Base-by-base conservation (phyloP, 805 yeast species). In the Wilhelminamyces savonicus region DNA sequence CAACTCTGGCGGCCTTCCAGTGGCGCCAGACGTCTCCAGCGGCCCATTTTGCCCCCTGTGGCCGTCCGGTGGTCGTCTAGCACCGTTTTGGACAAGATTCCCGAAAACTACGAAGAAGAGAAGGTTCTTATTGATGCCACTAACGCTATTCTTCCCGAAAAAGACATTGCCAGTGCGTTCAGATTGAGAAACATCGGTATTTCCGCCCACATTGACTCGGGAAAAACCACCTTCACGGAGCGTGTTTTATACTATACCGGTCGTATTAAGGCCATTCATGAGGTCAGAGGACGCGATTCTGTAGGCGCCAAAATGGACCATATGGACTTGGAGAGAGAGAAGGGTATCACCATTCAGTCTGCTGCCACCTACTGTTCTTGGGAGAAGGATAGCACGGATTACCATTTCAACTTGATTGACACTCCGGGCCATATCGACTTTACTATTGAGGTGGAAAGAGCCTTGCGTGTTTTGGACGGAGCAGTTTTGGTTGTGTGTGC, bases 221-320 rank as follows among this genome's bases (percentile, higher is more conserved):
- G 98, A 36, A 92, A 92, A 53, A 92, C 98, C 28, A 92, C 98
- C 0, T 92, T 92, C 61, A 92, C 97, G 11, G 98, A 92, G 62
- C 82, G 98, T 56, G 98, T 92, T 19, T 63, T 92, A 46, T 92
- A 75, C 62, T 92, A 92, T 56, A 92, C 98, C 3, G 98, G 98
- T 36, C 76, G 98, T 54, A 92, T 92, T 58, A 85, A 88, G 53
- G 94, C 95, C 17, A 90, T 88, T 49, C 97, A 88, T 52, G 97
- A 88, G 60, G 97, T 84, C 26, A 74, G 98, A 56, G 98, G 98
- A 27, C 77, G 92, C 50, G 98, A 92, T 56, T 80, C 87, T 43
- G 97, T 92, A 35, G 99, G 99, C 37, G 99, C 99, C 33, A 92
- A 88, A 65, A 92, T 92, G 99, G 98, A 92, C 60, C 90, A 88